Conservation (phyloP, 495 filamentous ascomycete genomes). For the Penicillium steckii region DNA sequence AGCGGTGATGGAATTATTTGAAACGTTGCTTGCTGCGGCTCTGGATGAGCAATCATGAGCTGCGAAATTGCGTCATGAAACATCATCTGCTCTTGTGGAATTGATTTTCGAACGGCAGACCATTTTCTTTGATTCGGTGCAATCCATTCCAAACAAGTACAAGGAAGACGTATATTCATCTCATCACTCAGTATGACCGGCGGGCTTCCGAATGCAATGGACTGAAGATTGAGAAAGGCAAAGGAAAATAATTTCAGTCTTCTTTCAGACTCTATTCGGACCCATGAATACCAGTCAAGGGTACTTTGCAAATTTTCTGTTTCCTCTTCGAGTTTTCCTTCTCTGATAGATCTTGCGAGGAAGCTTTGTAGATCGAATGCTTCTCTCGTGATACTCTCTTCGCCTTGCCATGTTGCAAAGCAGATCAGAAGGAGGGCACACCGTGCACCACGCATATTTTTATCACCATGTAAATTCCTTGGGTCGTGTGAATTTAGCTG, state of each 20-base stretch:
- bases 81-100: constrained; percentile 10
- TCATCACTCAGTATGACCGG: constrained; percentile 53
- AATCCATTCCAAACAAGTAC: constrained; percentile 27
- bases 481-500: background rate
- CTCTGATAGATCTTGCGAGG: constrained; percentile 11
- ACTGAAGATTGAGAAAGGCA: constrained; percentile 36
- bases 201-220: constrained; percentile 36
- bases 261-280: constrained; percentile 26
- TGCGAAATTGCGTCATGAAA: constrained; percentile 19
- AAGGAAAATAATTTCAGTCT: constrained; percentile 38
- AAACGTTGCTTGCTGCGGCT: background rate
- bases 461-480: background rate
- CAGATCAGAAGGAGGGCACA: constrained; percentile 12
- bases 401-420: constrained; percentile 22
- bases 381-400: constrained; percentile 8
- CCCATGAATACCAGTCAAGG: constrained; percentile 20
- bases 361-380: constrained; percentile 17
- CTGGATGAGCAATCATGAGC: background rate
- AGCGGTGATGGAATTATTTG: constrained; percentile 42
- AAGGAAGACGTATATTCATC: constrained; percentile 56
- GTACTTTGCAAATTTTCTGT: background rate
- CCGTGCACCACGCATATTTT: constrained; percentile 2
- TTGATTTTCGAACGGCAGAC: background rate
- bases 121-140: constrained; percentile 8
- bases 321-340: constrained; percentile 11